Base-by-base conservation (phyloP, 169 alveolate species). In the Plasmodium yoelii region DNA sequence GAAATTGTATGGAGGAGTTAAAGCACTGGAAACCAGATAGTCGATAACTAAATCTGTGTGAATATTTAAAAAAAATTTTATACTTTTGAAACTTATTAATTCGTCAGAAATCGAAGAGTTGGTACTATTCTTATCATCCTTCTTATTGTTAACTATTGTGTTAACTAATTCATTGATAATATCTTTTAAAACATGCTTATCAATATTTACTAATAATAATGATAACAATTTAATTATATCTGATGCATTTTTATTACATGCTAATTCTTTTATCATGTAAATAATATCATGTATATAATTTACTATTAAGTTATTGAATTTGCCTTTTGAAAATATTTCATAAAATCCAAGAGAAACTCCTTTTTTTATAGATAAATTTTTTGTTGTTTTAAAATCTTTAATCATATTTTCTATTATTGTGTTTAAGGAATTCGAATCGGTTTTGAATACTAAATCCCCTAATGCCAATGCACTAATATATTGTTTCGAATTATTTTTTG, bases 251-350 rank as follows among this genome's bases (percentile, higher is more conserved):
- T 70, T 69, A 39, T 69, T 67, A 70, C 53, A 60, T 5, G 91
- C 91, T 42, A 86, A 86, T 60, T 86, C 91, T 70, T 86, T 86
- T 26, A 86, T 86, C 87, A 86, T 86, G 26, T 57, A 49, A 59
- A 86, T 86, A 28, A 86, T 86, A 22, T 86, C 56, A 70, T 57
- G 65, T 19, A 86, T 73, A 28, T 86, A 57, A n/a, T 63, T 39
- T 13, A 70, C 74, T 18, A 86, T 63, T 39, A 86, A 59, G 24
- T 86, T 57, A 55, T 70, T 56, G 42, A 57, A 86, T 72, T 60
- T 86, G 46, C 49, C 71, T 19, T 70, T 69, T 24, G 91, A 86
- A 70, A 86, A 86, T 44, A 86, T 86, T 86, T 86, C 91, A 47
- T 63, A 70, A 86, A 70, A 69, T 70, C 91, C 91, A 12, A 86